Evolutionary conservation across 768 basidiomycete genomes (phyloP).

Genomic region (Termitomyces sp.): DNA sequence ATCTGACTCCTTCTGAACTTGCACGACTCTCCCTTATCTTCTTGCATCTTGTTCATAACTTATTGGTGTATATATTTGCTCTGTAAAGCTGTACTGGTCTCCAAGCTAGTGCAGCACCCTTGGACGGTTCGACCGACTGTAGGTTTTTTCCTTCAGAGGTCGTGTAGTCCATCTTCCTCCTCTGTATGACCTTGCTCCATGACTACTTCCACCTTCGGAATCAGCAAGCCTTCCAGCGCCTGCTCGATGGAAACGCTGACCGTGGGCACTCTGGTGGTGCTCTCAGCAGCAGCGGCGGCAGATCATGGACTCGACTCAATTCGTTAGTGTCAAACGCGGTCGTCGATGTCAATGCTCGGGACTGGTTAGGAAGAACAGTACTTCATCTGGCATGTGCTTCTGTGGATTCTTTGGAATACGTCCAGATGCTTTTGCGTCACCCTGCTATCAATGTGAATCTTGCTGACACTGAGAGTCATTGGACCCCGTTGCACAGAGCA

Average conservation of each 20-base stretch:
- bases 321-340: slow-evolving; percentile 28
- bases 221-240: slow-evolving; percentile 71
- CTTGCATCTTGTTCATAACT: slow-evolving; percentile 5
- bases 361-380: slow-evolving; percentile 68
- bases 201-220: slow-evolving; percentile 64
- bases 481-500: slow-evolving; percentile 88
- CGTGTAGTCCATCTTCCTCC: slow-evolving; percentile 27
- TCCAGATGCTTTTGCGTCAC: slow-evolving; percentile 69
- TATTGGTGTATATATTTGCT: slow-evolving; percentile 3
- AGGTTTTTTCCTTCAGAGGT: slow-evolving; percentile 29
- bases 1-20: background rate
- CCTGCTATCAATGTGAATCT: slow-evolving; percentile 76
- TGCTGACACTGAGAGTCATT: slow-evolving; percentile 77
- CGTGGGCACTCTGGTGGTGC: slow-evolving; percentile 25
- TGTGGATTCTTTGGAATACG: slow-evolving; percentile 68
- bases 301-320: slow-evolving; percentile 51
- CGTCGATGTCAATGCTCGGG: slow-evolving; percentile 62
- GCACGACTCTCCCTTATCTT: background rate
- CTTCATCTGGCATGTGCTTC: slow-evolving; percentile 77
- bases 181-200: slow-evolving; percentile 80
- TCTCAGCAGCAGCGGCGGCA: slow-evolving; percentile 43
- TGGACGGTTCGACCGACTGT: slow-evolving; percentile 21
- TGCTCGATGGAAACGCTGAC: slow-evolving; percentile 49
- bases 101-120: slow-evolving; percentile 17
- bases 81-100: slow-evolving; percentile 15